Conservation (phyloP, 1,284 basidiomycete genomes). For the Gomphus bonarii region DNA sequence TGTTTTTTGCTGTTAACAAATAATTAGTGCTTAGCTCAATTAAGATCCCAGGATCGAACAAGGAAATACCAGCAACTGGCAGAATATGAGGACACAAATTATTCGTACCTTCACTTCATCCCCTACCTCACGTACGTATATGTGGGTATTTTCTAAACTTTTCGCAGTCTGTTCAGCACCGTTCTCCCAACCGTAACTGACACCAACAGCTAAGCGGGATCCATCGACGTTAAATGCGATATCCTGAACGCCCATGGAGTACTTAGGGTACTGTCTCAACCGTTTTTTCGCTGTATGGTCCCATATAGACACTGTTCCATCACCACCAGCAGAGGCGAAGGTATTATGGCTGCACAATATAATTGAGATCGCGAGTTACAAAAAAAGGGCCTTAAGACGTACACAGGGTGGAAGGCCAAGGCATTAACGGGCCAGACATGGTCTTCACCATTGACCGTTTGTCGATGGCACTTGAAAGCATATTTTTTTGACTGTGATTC, state of each 20-base stretch:
- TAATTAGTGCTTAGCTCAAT: not conserved
- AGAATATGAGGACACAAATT: not conserved
- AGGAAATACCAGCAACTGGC: not conserved
- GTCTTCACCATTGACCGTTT: conserved; percentile 85
- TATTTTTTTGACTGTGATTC: conserved; percentile 85
- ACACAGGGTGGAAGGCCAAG: conserved; percentile 88
- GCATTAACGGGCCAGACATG: conserved; percentile 98
- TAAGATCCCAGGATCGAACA: not conserved
- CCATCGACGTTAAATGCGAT: conserved; percentile 81
- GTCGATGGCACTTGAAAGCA: conserved; percentile 96
- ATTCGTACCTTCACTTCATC: conserved; percentile 48
- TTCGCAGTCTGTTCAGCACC: conserved; percentile 55
- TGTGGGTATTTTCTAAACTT: conserved; percentile 26
- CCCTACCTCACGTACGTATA: conserved; percentile 28
- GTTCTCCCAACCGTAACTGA: conserved; percentile 83
- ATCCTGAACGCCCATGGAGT: conserved; percentile 58
- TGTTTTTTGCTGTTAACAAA: conserved; percentile 4
- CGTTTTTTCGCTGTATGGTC: conserved; percentile 96
- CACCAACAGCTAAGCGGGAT: conserved; percentile 68
- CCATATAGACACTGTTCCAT: conserved; percentile 89
- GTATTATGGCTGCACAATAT: conserved; percentile 65
- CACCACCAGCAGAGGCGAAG: conserved; percentile 90
- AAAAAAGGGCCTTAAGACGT: conserved; percentile 20
- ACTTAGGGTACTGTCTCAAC: conserved; percentile 80
- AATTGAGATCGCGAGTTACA: not conserved